phyloP scores from a whole-genome alignment of 129 eudicot species.

The Erigeron canadensis region DNA sequence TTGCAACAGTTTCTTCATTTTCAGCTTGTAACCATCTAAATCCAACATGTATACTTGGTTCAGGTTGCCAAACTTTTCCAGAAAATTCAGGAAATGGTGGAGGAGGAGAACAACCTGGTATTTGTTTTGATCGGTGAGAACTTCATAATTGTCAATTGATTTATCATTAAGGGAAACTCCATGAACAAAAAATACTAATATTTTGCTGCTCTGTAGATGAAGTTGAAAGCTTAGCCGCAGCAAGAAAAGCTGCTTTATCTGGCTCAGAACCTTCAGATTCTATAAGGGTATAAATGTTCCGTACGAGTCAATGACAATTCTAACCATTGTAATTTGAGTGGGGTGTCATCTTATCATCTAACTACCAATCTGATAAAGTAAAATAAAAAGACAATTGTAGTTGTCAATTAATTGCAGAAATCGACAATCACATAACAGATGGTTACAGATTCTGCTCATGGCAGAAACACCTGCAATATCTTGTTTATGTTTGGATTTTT shows the following conservation, averaged over 20 bases:
- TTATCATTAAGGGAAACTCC: background rate
- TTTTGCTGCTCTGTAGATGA: constrained; percentile 59
- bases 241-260: constrained; percentile 93
- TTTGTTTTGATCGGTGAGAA: constrained; percentile 96
- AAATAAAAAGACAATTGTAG: background rate
- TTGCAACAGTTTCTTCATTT: constrained; percentile 1
- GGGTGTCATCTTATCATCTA: background rate
- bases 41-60: constrained; percentile 25
- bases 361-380: background rate
- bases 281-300: constrained; percentile 64
- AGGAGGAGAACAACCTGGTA: constrained; percentile 88
- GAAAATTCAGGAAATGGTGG: constrained; percentile 98
- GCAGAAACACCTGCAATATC: constrained; percentile 11
- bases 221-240: constrained; percentile 99
- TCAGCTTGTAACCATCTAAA: constrained; percentile 8
- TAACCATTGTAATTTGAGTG: background rate
- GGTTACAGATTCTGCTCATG: background rate
- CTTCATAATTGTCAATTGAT: background rate
- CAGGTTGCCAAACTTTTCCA: constrained; percentile 97
- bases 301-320: background rate
- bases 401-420: background rate
- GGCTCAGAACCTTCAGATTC: constrained; percentile 99
- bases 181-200: constrained; percentile 17
- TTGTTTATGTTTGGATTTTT: constrained; percentile 17
- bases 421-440: background rate